Conservation (phyloP, 2,329 filamentous ascomycete species). For the Cladosporium sp. region DNA sequence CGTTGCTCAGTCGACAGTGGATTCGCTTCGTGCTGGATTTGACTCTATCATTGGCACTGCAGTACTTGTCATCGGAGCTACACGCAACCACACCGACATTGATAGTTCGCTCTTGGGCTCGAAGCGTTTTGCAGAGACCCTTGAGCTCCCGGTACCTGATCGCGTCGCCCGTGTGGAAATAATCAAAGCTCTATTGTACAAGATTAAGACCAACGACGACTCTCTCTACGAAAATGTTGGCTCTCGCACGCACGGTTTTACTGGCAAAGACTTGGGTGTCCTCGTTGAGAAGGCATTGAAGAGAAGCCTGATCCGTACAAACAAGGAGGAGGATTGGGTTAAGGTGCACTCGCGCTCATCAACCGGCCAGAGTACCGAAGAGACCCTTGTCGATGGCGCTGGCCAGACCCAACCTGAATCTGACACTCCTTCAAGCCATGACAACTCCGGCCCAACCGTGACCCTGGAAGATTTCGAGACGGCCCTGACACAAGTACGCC, state of each 20-base stretch:
- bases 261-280: slow-evolving; percentile 71
- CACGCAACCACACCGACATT: slow-evolving; percentile 71
- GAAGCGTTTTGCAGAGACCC: slow-evolving; percentile 65
- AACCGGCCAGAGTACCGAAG: slow-evolving; percentile 4
- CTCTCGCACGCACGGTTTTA: slow-evolving; percentile 83
- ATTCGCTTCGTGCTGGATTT: slow-evolving; percentile 54
- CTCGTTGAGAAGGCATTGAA: slow-evolving; percentile 61
- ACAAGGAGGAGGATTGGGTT: slow-evolving; percentile 32
- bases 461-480: slow-evolving; percentile 59
- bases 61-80: slow-evolving; percentile 74
- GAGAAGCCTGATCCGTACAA: slow-evolving; percentile 38
- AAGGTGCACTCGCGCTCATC: slow-evolving; percentile 16
- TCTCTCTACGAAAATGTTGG: slow-evolving; percentile 62
- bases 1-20: slow-evolving; percentile 36
- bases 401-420: slow-evolving; percentile 6
- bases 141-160: slow-evolving; percentile 78
- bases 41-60: slow-evolving; percentile 57
- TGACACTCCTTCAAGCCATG: not conserved
- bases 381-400: slow-evolving; percentile 23
- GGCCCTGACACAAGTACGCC: slow-evolving; percentile 70
- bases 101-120: slow-evolving; percentile 67
- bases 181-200: slow-evolving; percentile 60
- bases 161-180: slow-evolving; percentile 71
- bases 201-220: slow-evolving; percentile 49
- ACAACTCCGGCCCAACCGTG: slow-evolving; percentile 9